Percentiles rank a stretch among this genome's conserved stretches.
Conservation (phyloP, 2,329 filamentous ascomycete species). For the Fusarium albidum region DNA sequence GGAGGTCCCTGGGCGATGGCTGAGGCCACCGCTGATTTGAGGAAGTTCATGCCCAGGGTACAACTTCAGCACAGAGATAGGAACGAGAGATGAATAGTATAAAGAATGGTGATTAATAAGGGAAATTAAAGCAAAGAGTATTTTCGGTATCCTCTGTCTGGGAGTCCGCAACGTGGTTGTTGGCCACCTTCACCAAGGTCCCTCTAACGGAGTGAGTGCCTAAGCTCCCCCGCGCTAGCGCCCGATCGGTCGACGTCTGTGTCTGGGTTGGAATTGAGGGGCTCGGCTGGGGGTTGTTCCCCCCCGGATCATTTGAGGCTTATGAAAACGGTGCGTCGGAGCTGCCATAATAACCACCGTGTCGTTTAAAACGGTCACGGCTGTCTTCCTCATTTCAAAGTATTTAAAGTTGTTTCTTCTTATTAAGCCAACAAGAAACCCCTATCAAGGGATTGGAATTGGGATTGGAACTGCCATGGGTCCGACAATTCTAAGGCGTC, state of each 20-base stretch:
- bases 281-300: slow-evolving; percentile 14
- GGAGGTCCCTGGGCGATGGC: slow-evolving; percentile 94
- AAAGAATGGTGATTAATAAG: neutral
- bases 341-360: no score
- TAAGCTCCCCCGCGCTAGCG: slow-evolving; percentile 39
- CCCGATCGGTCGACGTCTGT: slow-evolving; percentile 15
- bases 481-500: no score
- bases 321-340: neutral
- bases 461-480: no score
- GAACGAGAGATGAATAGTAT: no score
- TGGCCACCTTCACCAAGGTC: slow-evolving; percentile 29
- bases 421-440: neutral
- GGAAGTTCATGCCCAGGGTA: slow-evolving; percentile 79
- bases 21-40: slow-evolving; percentile 96
- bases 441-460: no score
- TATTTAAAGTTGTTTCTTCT: neutral
- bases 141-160: slow-evolving; percentile 18
- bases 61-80: neutral
- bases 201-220: slow-evolving; percentile 1
- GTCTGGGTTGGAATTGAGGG: slow-evolving; percentile 8
- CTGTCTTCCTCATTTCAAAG: no score
- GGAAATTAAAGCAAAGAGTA: neutral
- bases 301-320: neutral
- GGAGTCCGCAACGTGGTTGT: slow-evolving; percentile 40
- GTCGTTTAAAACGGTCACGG: no score